Conservation (phyloP, 345 rosid species). For the Gossypium longicalyx region DNA sequence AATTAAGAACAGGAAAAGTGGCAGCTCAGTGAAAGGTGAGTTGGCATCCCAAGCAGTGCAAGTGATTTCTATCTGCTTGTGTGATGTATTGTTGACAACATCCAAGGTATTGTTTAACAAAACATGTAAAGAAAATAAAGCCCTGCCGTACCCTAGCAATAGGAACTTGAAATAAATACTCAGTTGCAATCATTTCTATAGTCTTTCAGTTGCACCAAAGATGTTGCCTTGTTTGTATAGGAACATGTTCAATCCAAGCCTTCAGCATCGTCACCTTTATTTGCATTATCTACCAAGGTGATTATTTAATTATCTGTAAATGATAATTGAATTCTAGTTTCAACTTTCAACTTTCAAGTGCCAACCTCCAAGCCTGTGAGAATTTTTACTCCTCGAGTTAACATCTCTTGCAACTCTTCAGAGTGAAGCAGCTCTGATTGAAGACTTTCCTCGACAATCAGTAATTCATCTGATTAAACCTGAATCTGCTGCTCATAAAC, state of each 20-base stretch:
- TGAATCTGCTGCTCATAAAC: too few species aligned
- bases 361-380: neutral
- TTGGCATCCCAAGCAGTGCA: conserved; percentile 43
- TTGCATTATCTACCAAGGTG: neutral
- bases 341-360: neutral
- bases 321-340: neutral
- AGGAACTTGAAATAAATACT: conserved; percentile 28
- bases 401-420: neutral
- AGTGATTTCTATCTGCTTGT: conserved; percentile 29
- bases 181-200: conserved; percentile 18
- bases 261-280: neutral
- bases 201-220: conserved; percentile 14
- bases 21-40: conserved; percentile 18
- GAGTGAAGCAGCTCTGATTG: neutral
- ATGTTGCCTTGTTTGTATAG: conserved; percentile 14
- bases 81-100: conserved; percentile 26
- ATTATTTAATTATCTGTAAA: neutral
- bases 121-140: conserved; percentile 33
- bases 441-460: neutral
- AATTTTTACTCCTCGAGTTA: neutral
- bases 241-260: neutral
- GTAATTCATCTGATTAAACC: too few species aligned
- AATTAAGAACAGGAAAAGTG: conserved; percentile 1
- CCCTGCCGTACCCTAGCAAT: conserved; percentile 13
- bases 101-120: neutral